Evolutionary conservation across 2,329 filamentous ascomycete genomes (phyloP).

Genomic region (Biscogniauxia marginata): DNA sequence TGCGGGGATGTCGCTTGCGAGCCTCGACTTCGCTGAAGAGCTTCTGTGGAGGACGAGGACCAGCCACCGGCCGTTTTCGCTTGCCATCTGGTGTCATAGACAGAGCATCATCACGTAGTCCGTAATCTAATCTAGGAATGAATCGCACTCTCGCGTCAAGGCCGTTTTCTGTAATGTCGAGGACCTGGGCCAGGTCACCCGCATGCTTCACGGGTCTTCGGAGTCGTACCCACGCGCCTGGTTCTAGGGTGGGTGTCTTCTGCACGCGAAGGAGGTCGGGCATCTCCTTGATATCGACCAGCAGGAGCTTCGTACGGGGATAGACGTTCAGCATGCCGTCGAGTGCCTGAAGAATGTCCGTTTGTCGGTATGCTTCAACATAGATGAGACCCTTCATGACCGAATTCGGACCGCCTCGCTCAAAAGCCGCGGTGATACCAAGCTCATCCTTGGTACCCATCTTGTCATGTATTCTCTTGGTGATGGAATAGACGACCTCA

Average conservation of each 20-base stretch:
- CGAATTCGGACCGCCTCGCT: slow-evolving; percentile 73
- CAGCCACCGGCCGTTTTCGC: slow-evolving; percentile 69
- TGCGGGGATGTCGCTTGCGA: slow-evolving; percentile 75
- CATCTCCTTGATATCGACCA: slow-evolving; percentile 97
- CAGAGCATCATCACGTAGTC: slow-evolving; percentile 71
- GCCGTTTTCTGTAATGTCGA: slow-evolving; percentile 91
- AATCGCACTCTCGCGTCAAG: slow-evolving; percentile 83
- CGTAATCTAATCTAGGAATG: slow-evolving; percentile 90
- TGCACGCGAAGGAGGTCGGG: slow-evolving; percentile 89
- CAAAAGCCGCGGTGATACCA: slow-evolving; percentile 86
- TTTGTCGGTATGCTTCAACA: slow-evolving; percentile 84
- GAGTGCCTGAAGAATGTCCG: slow-evolving; percentile 78
- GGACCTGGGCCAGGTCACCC: slow-evolving; percentile 86
- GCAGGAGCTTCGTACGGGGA: slow-evolving; percentile 77
- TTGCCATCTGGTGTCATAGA: slow-evolving; percentile 61
- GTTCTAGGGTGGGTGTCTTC: slow-evolving; percentile 81
- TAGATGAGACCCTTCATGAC: slow-evolving; percentile 95
- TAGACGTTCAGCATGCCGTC: slow-evolving; percentile 89
- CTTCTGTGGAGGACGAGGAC: slow-evolving; percentile 77
- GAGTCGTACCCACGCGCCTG: slow-evolving; percentile 89
- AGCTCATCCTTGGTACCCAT: slow-evolving; percentile 75
- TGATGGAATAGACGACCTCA: slow-evolving; percentile 83
- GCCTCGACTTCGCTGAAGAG: slow-evolving; percentile 93
- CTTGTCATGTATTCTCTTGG: slow-evolving; percentile 84
- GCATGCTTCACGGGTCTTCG: slow-evolving; percentile 77